Evolutionary conservation across 2,329 filamentous ascomycete species (phyloP).

Genomic region (Harringtonia lauricola): DNA sequence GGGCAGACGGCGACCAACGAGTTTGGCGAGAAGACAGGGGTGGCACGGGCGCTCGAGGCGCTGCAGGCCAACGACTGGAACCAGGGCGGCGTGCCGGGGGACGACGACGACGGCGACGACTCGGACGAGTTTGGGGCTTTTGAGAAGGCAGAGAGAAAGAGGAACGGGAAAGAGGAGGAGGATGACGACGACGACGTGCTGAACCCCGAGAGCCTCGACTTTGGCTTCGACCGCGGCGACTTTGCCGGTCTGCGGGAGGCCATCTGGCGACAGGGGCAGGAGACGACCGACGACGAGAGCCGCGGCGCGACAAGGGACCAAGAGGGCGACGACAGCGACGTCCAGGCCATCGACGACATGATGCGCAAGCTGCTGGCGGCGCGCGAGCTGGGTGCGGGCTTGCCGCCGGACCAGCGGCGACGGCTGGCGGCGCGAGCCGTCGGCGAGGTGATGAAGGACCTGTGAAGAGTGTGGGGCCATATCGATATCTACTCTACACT

Average conservation of each 20-base stretch:
- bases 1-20: conserved; percentile 36
- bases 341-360: conserved; percentile 50
- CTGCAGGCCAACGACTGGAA: conserved; percentile 57
- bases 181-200: conserved; percentile 22
- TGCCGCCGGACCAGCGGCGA: conserved; percentile 50
- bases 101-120: conserved; percentile 6
- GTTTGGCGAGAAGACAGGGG: conserved; percentile 31
- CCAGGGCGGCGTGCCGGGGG: conserved; percentile 8
- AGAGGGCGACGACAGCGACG: conserved; percentile 29
- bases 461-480: conserved; percentile 24
- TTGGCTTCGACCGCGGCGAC: conserved; percentile 40
- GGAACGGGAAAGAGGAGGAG: conserved; percentile 8
- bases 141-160: conserved; percentile 16
- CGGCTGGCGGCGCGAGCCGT: conserved; percentile 51
- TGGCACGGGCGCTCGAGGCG: conserved; percentile 48
- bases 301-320: too few species aligned
- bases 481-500: too few species aligned
- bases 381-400: conserved; percentile 44
- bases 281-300: conserved; percentile 2
- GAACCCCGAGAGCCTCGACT: conserved; percentile 37
- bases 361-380: conserved; percentile 54
- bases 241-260: conserved; percentile 40
- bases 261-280: conserved; percentile 30
- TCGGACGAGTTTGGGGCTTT: conserved; percentile 8
- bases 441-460: conserved; percentile 51